Conservation (phyloP, 768 basidiomycete species). For the Russula ochroleuca region DNA sequence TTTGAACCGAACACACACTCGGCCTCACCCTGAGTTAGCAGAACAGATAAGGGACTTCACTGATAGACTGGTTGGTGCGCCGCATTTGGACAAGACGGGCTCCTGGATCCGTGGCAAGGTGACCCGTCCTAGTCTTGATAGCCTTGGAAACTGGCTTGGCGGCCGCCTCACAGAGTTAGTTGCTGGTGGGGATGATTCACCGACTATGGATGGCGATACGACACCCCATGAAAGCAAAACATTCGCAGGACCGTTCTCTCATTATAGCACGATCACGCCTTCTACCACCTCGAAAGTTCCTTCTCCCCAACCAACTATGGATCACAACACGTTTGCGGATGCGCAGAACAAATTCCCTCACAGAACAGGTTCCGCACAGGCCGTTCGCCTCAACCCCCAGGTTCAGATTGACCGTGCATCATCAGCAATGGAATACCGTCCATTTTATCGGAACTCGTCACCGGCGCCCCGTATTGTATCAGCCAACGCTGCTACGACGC, state of each 20-base stretch:
- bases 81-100: slow-evolving; percentile 67
- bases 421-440: slow-evolving; percentile 74
- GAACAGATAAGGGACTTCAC: slow-evolving; percentile 74
- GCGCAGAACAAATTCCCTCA: slow-evolving; percentile 43
- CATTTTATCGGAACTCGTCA: slow-evolving; percentile 43
- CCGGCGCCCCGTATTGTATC: slow-evolving; percentile 54
- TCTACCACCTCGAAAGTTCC: slow-evolving; percentile 73
- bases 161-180: slow-evolving; percentile 91
- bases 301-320: slow-evolving; percentile 56
- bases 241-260: slow-evolving; percentile 80
- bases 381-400: slow-evolving; percentile 46
- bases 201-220: slow-evolving; percentile 28
- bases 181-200: slow-evolving; percentile 65
- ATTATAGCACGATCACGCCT: slow-evolving; percentile 90
- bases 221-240: slow-evolving; percentile 41
- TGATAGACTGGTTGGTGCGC: slow-evolving; percentile 71
- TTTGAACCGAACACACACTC: slow-evolving; percentile 58
- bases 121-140: slow-evolving; percentile 86
- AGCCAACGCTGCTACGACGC: slow-evolving; percentile 48
- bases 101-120: slow-evolving; percentile 89
- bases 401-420: slow-evolving; percentile 64
- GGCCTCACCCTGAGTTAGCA: slow-evolving; percentile 59
- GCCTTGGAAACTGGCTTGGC: slow-evolving; percentile 88
- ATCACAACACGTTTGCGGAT: slow-evolving; percentile 35
- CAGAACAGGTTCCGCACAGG: slow-evolving; percentile 68